These are phyloP conservation scores for Aegle marmelos DNA, from an alignment of 345 rosid species.

Conservation along the genomic window DNA sequence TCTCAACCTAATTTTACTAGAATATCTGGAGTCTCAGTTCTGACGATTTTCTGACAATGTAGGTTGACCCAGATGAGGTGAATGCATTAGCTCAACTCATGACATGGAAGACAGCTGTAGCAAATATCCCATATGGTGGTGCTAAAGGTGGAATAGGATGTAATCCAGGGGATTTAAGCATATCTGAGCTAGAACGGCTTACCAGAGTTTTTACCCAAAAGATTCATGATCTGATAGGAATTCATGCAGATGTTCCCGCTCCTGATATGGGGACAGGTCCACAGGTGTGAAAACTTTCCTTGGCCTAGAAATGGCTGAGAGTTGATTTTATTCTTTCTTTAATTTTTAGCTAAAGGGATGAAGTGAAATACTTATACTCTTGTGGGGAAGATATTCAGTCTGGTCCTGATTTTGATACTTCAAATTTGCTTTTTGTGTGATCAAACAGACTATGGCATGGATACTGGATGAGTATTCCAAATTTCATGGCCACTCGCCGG, in stretches of 20 bases:
- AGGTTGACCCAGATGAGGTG: conserved; percentile 98
- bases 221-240: conserved; percentile 87
- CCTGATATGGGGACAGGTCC: conserved; percentile 99
- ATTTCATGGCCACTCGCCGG: conserved; percentile 93
- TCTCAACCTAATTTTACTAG: background rate
- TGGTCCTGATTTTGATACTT: background rate
- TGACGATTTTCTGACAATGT: conserved; percentile 6
- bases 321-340: background rate
- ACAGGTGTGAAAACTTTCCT: conserved; percentile 47
- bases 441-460: conserved; percentile 95
- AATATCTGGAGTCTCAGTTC: background rate
- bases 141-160: conserved; percentile 99
- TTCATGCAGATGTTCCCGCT: conserved; percentile 93
- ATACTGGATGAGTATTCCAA: conserved; percentile 95
- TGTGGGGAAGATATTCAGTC: background rate
- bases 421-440: conserved; percentile 3
- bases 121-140: conserved; percentile 94
- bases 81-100: conserved; percentile 93
- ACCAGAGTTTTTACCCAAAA: conserved; percentile 95
- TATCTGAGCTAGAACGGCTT: conserved; percentile 77
- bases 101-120: conserved; percentile 99
- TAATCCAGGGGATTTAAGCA: conserved; percentile 59
- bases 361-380: background rate
- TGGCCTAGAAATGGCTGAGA: background rate
- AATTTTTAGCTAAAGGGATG: background rate